phyloP scores from a whole-genome alignment of 768 basidiomycete species.

The Boletus eberwhitei region DNA sequence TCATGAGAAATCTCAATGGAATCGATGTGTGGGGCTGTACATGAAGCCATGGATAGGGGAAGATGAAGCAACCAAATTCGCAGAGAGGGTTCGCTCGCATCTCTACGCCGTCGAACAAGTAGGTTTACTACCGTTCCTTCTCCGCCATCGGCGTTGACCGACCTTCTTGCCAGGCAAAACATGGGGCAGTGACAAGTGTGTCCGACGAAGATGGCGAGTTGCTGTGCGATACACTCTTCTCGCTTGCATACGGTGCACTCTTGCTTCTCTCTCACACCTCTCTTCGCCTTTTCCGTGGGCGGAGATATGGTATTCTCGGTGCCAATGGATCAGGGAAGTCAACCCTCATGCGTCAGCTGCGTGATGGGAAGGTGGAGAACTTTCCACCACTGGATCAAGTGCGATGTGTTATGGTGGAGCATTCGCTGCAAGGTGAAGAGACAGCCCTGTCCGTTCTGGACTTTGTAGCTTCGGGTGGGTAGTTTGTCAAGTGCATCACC shows the following conservation, averaged over 20 bases:
- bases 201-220: slow-evolving; percentile 75
- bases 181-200: slow-evolving; percentile 40
- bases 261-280: slow-evolving; percentile 92
- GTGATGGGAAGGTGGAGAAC: slow-evolving; percentile 94
- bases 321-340: slow-evolving; percentile 97
- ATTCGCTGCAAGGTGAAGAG: slow-evolving; percentile 94
- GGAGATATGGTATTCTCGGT: slow-evolving; percentile 92
- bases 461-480: slow-evolving; percentile 81
- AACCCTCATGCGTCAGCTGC: slow-evolving; percentile 92
- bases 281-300: slow-evolving; percentile 83
- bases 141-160: slow-evolving; percentile 6
- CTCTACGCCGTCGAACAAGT: slow-evolving; percentile 78
- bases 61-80: slow-evolving; percentile 48
- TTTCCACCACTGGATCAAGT: slow-evolving; percentile 88
- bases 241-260: slow-evolving; percentile 92
- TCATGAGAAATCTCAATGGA: slow-evolving; percentile 54
- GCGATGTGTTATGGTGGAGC: slow-evolving; percentile 94
- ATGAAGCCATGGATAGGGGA: slow-evolving; percentile 66
- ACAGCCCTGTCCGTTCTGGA: slow-evolving; percentile 76
- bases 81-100: slow-evolving; percentile 63
- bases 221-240: slow-evolving; percentile 91
- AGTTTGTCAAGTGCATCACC: slow-evolving; percentile 4
- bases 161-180: slow-evolving; percentile 49
- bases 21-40: slow-evolving; percentile 69
- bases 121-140: slow-evolving; percentile 15